Evolutionary conservation across 2,329 filamentous ascomycete species (phyloP).

Genomic region (Erysiphe pulchra): DNA sequence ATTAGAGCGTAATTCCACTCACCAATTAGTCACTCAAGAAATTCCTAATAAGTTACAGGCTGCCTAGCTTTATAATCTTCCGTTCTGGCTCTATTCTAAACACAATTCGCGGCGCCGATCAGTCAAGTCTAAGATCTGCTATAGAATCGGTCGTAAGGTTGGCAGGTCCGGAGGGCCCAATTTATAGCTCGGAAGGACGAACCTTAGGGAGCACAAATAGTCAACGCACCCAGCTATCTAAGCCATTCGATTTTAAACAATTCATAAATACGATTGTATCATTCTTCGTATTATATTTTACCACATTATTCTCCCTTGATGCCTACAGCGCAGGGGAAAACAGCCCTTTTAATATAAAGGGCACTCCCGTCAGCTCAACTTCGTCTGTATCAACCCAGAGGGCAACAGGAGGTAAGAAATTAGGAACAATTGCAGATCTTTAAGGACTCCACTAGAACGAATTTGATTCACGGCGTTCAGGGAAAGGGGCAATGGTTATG

Average conservation of each 20-base stretch:
- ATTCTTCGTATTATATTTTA: constrained; percentile 34
- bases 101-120: constrained; percentile 62
- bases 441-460: not conserved
- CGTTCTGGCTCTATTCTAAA: constrained; percentile 46
- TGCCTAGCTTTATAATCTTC: constrained; percentile 90
- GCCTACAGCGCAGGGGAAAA: constrained; percentile 33
- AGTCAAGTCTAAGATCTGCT: constrained; percentile 45
- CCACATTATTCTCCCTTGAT: constrained; percentile 37
- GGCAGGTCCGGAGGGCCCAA: constrained; percentile 17
- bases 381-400: constrained; percentile 8
- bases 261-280: constrained; percentile 24
- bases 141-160: constrained; percentile 44
- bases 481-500: no score
- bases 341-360: constrained; percentile 29
- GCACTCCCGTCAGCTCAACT: constrained; percentile 7
- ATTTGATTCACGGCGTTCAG: not conserved
- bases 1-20: constrained; percentile 38
- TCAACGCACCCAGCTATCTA: constrained; percentile 5
- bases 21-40: not conserved
- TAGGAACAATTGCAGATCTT: constrained; percentile 14
- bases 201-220: constrained; percentile 25
- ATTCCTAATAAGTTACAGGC: constrained; percentile 17
- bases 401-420: constrained; percentile 9
- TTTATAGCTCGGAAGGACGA: constrained; percentile 28
- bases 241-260: constrained; percentile 16